Evolutionary conservation across 352 stramenopile species (phyloP).

Genomic region (Phytopythium litorale): DNA sequence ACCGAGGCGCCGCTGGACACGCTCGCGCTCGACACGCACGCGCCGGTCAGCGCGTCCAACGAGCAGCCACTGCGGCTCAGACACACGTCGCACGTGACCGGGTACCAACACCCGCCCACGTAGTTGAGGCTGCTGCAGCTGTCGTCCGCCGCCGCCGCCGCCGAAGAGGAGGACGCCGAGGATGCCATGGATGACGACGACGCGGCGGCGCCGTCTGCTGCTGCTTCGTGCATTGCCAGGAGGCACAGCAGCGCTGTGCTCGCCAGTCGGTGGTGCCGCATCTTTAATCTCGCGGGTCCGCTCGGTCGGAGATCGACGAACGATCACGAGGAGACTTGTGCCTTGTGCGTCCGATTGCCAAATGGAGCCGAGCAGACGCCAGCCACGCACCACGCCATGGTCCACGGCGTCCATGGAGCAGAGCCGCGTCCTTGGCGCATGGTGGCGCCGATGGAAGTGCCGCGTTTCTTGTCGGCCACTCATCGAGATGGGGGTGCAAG

Average conservation of each 20-base stretch:
- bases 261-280: not conserved
- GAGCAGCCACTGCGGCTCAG: constrained; percentile 21
- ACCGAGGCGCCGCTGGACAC: constrained; percentile 9
- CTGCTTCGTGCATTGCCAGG: not conserved
- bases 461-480: not conserved
- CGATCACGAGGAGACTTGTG: not conserved
- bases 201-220: not conserved
- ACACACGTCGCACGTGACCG: constrained; percentile 15
- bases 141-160: not conserved
- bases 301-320: not conserved
- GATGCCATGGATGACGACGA: constrained; percentile 5
- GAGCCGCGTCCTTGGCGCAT: too few species aligned
- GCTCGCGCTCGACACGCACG: constrained; percentile 22
- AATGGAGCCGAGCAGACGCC: not conserved
- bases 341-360: not conserved
- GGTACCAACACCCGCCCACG: constrained; percentile 11
- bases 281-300: not conserved
- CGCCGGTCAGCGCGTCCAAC: constrained; percentile 34
- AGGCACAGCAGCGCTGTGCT: not conserved
- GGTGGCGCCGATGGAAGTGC: too few species aligned
- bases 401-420: not conserved
- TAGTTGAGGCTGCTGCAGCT: constrained; percentile 8
- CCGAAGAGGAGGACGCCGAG: not conserved
- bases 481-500: not conserved
- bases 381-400: not conserved